Base-by-base conservation (phyloP, 116 monocot genomes). In the Posidonia oceanica region DNA sequence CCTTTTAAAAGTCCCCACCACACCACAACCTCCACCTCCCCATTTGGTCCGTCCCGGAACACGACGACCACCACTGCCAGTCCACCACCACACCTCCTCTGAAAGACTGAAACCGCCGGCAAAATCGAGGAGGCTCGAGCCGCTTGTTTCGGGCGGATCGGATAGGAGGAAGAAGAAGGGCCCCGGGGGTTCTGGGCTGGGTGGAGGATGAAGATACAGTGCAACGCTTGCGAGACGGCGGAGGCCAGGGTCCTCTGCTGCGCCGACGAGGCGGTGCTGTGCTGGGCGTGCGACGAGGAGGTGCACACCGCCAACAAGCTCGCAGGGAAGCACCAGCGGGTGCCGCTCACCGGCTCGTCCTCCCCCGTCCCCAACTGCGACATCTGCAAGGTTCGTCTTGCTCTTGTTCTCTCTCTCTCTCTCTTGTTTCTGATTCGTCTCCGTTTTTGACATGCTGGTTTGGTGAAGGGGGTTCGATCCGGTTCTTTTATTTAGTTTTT, bases 261-360 rank as follows among this genome's bases (percentile, higher is more conserved):
- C 71, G 93, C 93, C 16, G 93, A 94, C 75, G 93, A 94, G 80
- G 93, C 93, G 66, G 93, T 87, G 69, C 84, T 94, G 2, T 94
- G 93, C 69, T 67, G 14, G 71, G 82, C 72, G 4, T 94, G 94
- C 70, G 94, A 94, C 69, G 78, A 90, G 85, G 82, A 80, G 83
- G 90, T 94, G 14, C 94, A 94, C 74, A 83, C 84, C n/a, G 90
- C 94, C 39, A 94, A 94, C 75, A 94, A 94, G 87, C 87, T 94
- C 16, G 94, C 90, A 56, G 80, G 87, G 16, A 94, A 87, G 74
- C 94, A 94, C 81, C 90, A 87, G 75, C 61, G 94, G 59, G 80
- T 94, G 8, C 72, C 81, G 1, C 83, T 87, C 52, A 67, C 83
- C 14, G 69, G 41, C 23, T 63, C 76, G 36, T 60, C 90, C 14